Percentiles rank a stretch among this genome's conserved stretches.
phyloP scores from a whole-genome alignment of 805 yeast genomes.

The Hermanozyma aechmeae region DNA sequence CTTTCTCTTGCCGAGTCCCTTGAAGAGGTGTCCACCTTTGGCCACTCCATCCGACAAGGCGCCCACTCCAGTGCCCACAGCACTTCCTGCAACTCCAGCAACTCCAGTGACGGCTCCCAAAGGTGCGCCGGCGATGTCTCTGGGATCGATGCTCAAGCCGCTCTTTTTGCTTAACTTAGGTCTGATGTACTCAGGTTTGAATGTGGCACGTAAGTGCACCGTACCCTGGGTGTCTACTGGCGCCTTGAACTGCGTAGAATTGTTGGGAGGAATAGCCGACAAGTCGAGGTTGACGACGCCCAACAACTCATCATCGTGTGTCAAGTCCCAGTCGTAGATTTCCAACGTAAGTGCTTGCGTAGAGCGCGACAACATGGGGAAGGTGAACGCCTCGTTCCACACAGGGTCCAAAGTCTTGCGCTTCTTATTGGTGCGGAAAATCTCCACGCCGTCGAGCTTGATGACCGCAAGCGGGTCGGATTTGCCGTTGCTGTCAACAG shows the following conservation, averaged over 20 bases:
- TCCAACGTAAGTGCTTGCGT: slow-evolving; percentile 40
- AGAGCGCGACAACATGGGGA: slow-evolving; percentile 58
- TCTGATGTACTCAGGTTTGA: slow-evolving; percentile 57
- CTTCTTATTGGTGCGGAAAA: slow-evolving; percentile 50
- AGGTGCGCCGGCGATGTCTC: slow-evolving; percentile 36
- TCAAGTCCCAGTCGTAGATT: slow-evolving; percentile 71
- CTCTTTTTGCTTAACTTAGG: slow-evolving; percentile 39
- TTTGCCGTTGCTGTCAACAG: slow-evolving; percentile 67
- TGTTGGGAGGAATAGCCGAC: slow-evolving; percentile 35
- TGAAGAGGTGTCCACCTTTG: slow-evolving; percentile 36
- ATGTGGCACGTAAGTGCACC: slow-evolving; percentile 43
- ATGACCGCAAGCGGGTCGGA: slow-evolving; percentile 63
- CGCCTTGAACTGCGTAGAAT: slow-evolving; percentile 37
- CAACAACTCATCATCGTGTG: slow-evolving; percentile 56
- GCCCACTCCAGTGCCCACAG: slow-evolving; percentile 32
- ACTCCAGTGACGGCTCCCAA: slow-evolving; percentile 36
- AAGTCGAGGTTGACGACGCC: slow-evolving; percentile 47
- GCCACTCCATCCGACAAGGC: slow-evolving; percentile 37
- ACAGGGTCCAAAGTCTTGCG: slow-evolving; percentile 64
- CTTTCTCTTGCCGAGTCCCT: slow-evolving; percentile 17
- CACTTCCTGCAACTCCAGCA: slow-evolving; percentile 31
- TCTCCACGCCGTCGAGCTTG: slow-evolving; percentile 42
- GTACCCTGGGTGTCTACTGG: slow-evolving; percentile 58
- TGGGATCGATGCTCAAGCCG: slow-evolving; percentile 33
- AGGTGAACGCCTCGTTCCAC: slow-evolving; percentile 60